These are phyloP conservation scores for Pseudonitzschia pungens DNA, from an alignment of 108 stramenopile species.

Conservation along the genomic window DNA sequence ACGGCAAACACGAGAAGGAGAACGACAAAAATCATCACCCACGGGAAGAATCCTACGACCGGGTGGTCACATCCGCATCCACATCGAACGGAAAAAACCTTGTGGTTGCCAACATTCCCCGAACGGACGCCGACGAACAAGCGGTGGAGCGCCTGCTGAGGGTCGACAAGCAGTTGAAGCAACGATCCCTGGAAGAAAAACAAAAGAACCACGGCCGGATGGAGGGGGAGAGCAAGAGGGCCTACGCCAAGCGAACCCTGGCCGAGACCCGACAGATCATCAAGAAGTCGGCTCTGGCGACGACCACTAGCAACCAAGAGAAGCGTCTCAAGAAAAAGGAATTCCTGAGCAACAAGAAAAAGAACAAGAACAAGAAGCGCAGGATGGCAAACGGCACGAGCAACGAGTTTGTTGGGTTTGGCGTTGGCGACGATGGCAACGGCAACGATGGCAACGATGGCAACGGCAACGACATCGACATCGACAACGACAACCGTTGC, in stretches of 20 bases:
- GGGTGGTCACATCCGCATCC: not conserved
- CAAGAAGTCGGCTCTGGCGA: slow-evolving; percentile 14
- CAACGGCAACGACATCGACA: slow-evolving; percentile 2
- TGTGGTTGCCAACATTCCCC: slow-evolving; percentile 32
- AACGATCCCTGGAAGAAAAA: slow-evolving; percentile 25
- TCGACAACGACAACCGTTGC: slow-evolving; percentile 22
- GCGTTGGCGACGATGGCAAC: too few relatives aligned
- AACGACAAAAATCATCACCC: not conserved
- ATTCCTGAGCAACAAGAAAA: slow-evolving; percentile 51
- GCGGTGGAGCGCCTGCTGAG: slow-evolving; percentile 28
- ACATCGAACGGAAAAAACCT: too few relatives aligned
- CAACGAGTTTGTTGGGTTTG: too few relatives aligned
- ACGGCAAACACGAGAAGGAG: too few relatives aligned
- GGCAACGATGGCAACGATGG: slow-evolving; percentile 2
- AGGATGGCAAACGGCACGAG: slow-evolving; percentile 13
- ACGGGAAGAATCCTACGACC: not conserved
- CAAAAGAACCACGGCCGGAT: slow-evolving; percentile 29
- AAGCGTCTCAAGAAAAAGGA: slow-evolving; percentile 46
- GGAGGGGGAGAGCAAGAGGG: slow-evolving; percentile 55
- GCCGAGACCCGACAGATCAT: slow-evolving; percentile 50
- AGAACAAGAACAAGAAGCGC: slow-evolving; percentile 30
- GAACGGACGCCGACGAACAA: slow-evolving; percentile 37
- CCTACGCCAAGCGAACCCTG: slow-evolving; percentile 48
- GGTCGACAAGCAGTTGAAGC: slow-evolving; percentile 21
- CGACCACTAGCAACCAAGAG: slow-evolving; percentile 30